Percentiles rank a stretch among this genome's conserved stretches.
These are phyloP conservation scores for Ananas comosus DNA, from an alignment of 176 grass and related monocot species.

Conservation along the genomic window DNA sequence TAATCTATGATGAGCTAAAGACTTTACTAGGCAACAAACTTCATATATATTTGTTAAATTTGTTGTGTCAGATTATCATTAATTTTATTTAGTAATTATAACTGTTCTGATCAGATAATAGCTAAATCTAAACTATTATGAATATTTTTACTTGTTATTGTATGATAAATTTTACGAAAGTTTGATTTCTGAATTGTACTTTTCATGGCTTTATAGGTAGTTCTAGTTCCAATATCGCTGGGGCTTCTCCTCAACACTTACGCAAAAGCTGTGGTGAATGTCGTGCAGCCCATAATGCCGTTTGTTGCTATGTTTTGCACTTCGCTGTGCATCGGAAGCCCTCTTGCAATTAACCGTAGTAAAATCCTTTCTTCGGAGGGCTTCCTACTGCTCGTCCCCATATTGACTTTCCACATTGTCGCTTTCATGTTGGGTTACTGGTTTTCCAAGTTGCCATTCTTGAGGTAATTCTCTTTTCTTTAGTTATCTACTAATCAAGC, in stretches of 20 bases:
- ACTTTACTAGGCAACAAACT: no score
- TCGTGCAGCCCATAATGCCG: slow-evolving; percentile 74
- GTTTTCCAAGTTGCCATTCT: slow-evolving; percentile 67
- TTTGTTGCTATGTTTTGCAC: slow-evolving; percentile 91
- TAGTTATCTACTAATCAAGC: neutral
- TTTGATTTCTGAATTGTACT: slow-evolving; percentile 10
- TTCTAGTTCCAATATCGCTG: slow-evolving; percentile 68
- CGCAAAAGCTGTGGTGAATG: slow-evolving; percentile 56
- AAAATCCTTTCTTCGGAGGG: slow-evolving; percentile 67
- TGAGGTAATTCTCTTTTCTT: slow-evolving; percentile 35
- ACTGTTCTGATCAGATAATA: no score
- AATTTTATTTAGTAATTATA: no score
- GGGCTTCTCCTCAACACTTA: slow-evolving; percentile 88
- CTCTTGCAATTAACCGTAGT: slow-evolving; percentile 82
- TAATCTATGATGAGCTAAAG: no score
- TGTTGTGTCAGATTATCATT: no score
- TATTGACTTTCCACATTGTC: slow-evolving; percentile 68
- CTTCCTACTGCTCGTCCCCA: slow-evolving; percentile 62
- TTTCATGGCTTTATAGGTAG: slow-evolving; percentile 36
- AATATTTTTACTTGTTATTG: slow-evolving; percentile 1
- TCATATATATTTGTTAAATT: no score
- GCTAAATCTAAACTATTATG: no score
- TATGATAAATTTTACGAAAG: neutral
- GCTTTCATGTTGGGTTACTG: slow-evolving; percentile 67
- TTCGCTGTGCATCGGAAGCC: slow-evolving; percentile 85